phyloP scores from a whole-genome alignment of 805 yeast genomes.

The Starmera amethionina region DNA sequence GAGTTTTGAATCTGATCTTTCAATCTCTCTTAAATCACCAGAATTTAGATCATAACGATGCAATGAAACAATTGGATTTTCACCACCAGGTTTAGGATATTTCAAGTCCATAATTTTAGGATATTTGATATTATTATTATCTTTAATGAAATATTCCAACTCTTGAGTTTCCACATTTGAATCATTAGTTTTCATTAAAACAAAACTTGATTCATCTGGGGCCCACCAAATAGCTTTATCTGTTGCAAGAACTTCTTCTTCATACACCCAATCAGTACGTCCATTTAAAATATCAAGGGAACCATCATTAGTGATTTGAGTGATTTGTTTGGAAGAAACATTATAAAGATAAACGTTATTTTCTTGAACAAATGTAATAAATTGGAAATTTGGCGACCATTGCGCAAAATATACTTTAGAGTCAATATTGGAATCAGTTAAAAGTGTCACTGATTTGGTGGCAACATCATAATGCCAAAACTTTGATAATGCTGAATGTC shows the following conservation, averaged over 20 bases:
- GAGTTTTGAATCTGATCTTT: constrained; percentile 18
- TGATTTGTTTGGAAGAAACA: constrained; percentile 10
- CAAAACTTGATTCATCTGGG: constrained; percentile 45
- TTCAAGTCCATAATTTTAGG: constrained; percentile 37
- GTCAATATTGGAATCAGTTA: constrained; percentile 16
- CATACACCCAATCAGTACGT: constrained; percentile 77
- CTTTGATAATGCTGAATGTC: constrained; percentile 56
- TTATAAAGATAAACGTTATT: constrained; percentile 45
- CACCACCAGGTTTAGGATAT: constrained; percentile 68
- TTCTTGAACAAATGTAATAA: constrained; percentile 44
- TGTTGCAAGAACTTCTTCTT: constrained; percentile 58
- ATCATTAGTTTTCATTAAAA: constrained; percentile 51
- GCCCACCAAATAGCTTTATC: constrained; percentile 70
- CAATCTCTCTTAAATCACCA: constrained; percentile 6
- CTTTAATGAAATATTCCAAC: constrained; percentile 40
- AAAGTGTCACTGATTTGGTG: constrained; percentile 22
- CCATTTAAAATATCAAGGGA: constrained; percentile 47
- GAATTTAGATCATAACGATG: constrained; percentile 30
- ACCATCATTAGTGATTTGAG: constrained; percentile 36
- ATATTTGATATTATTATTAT: constrained; percentile 25
- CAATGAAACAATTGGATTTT: constrained; percentile 46
- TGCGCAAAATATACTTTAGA: constrained; percentile 31
- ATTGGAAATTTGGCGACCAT: constrained; percentile 54
- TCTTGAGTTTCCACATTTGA: constrained; percentile 43
- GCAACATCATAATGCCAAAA: constrained; percentile 54